Percentiles rank a stretch among this genome's conserved stretches.
These are phyloP conservation scores for Tulasnella sp. DNA, from an alignment of 768 basidiomycete genomes.

Conservation along the genomic window DNA sequence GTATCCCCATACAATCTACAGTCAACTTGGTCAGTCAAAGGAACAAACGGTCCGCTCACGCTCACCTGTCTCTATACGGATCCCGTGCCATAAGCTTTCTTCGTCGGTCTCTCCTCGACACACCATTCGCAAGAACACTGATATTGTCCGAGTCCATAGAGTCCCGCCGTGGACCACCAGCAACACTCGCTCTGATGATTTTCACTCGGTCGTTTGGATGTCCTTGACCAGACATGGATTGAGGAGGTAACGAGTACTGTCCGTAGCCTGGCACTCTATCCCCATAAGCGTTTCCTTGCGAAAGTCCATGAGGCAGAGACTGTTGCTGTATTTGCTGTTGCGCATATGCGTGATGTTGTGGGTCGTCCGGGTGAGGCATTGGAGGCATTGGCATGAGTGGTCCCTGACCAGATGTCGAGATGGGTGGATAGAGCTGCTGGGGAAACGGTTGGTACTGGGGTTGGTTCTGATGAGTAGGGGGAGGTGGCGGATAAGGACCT, in stretches of 20 bases:
- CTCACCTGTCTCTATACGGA: not conserved
- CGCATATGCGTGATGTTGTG: conserved; percentile 1
- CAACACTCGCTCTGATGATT: not conserved
- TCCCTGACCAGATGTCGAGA: not conserved
- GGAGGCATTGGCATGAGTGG: not conserved
- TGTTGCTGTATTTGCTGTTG: not conserved
- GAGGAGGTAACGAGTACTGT: not conserved
- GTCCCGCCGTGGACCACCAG: not conserved
- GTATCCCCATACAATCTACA: conserved; percentile 6
- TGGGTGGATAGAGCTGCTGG: not conserved
- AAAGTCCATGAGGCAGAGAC: not conserved
- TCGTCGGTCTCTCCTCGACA: not conserved
- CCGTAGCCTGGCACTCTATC: not conserved
- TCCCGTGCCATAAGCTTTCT: conserved; percentile 6
- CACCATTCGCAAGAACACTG: not conserved
- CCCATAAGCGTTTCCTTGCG: not conserved
- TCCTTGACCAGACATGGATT: not conserved
- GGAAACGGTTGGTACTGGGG: not conserved
- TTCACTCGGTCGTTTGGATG: not conserved
- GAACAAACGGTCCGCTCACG: not conserved
- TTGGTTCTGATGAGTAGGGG: not conserved
- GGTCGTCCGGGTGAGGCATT: not conserved
- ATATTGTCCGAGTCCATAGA: not conserved
- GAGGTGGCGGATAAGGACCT: not conserved
- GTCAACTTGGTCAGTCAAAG: not conserved